A percentile compares a stretch with the other conserved stretches of the same genome.
These are phyloP conservation scores for Cryptococcus deneoformans DNA, from an alignment of 1,284 basidiomycete species.

Conservation along the genomic window DNA sequence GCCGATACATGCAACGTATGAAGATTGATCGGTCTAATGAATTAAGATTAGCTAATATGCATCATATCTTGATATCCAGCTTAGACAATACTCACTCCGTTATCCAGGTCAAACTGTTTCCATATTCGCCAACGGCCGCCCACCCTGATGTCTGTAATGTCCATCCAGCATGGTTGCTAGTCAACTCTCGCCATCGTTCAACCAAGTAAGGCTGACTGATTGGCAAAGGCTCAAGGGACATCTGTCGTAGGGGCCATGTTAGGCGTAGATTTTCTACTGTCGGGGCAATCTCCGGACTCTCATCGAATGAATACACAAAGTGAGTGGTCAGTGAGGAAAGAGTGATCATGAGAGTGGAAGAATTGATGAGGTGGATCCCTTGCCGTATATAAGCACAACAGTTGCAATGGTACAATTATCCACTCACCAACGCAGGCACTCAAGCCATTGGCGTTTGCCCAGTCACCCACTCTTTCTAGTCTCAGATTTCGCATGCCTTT, in stretches of 20 bases:
- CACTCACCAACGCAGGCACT: slow-evolving; percentile 33
- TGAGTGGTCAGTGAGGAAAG: slow-evolving; percentile 36
- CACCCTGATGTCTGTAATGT: slow-evolving; percentile 28
- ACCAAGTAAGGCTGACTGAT: slow-evolving; percentile 10
- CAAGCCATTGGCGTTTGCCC: slow-evolving; percentile 39
- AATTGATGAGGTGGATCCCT: slow-evolving; percentile 27
- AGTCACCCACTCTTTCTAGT: slow-evolving; percentile 35
- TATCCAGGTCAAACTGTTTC: slow-evolving; percentile 24
- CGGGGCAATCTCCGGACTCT: slow-evolving; percentile 23
- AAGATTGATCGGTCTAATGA: slow-evolving; percentile 25
- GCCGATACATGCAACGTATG: slow-evolving; percentile 37
- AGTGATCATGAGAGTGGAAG: slow-evolving; percentile 22
- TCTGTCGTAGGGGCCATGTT: slow-evolving; percentile 29
- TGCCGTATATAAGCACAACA: neutral
- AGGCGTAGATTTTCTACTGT: slow-evolving; percentile 18
- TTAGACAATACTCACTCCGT: slow-evolving; percentile 29
- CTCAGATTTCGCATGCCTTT: slow-evolving; percentile 13
- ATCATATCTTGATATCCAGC: too few species aligned
- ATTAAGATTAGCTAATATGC: too few species aligned
- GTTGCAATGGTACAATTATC: neutral
- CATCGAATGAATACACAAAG: slow-evolving; percentile 24
- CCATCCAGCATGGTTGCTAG: slow-evolving; percentile 9
- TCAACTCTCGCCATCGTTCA: slow-evolving; percentile 3
- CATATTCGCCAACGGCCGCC: slow-evolving; percentile 16
- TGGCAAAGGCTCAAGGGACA: slow-evolving; percentile 26